Conservation (phyloP, 495 filamentous ascomycete species). For the Annulohypoxylon moriforme region DNA sequence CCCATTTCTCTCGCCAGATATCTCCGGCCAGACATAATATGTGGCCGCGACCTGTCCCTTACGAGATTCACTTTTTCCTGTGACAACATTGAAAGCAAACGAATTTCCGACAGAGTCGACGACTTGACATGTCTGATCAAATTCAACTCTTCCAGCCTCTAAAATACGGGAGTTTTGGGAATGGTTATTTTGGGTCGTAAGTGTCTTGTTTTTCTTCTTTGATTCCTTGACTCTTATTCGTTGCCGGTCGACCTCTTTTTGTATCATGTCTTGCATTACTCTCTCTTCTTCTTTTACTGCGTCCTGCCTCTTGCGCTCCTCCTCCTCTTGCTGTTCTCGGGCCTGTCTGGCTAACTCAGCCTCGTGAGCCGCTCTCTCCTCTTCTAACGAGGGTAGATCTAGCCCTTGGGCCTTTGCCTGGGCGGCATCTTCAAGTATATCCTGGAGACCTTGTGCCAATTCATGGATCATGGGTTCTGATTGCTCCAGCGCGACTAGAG, state of each 20-base stretch:
- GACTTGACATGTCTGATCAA: conserved; percentile 75
- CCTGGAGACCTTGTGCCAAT: conserved; percentile 82
- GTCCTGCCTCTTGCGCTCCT: conserved; percentile 62
- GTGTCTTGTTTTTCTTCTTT: conserved; percentile 55
- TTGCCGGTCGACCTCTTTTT: conserved; percentile 77
- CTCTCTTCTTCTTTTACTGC: conserved; percentile 79
- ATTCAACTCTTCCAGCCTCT: conserved; percentile 61
- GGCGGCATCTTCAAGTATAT: conserved; percentile 88
- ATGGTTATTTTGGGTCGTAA: conserved; percentile 33
- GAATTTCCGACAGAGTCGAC: conserved; percentile 66
- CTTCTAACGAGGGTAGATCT: conserved; percentile 86
- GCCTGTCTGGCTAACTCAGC: conserved; percentile 61
- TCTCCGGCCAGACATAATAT: conserved; percentile 74
- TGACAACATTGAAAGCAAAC: conserved; percentile 71
- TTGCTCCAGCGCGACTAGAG: conserved; percentile 65
- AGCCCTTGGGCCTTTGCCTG: conserved; percentile 74
- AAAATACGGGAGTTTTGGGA: conserved; percentile 26
- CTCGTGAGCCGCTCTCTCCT: conserved; percentile 80
- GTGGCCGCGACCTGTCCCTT: conserved; percentile 69
- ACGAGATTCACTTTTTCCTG: conserved; percentile 68
- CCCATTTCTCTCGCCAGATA: conserved; percentile 61
- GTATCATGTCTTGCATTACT: conserved; percentile 76
- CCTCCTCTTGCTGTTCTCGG: conserved; percentile 60
- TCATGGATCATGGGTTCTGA: conserved; percentile 92
- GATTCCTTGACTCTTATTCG: conserved; percentile 68